Conservation (phyloP, 2,329 filamentous ascomycete genomes). For the Hypoxylon rubiginosum region DNA sequence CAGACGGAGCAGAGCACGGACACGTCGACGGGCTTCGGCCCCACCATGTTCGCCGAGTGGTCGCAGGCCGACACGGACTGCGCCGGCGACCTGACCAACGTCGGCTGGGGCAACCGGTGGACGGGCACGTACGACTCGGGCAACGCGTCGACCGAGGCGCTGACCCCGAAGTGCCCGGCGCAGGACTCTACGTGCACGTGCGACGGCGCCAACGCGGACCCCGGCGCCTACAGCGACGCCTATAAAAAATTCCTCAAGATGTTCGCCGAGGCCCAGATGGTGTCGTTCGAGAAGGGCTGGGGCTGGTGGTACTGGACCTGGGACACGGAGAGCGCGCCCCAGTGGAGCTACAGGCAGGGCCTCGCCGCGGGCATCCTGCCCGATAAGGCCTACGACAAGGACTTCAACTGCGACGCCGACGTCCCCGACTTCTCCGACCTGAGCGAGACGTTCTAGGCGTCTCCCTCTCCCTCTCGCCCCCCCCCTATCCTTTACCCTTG, state of each 20-base stretch:
- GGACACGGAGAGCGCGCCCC: slow-evolving; percentile 86
- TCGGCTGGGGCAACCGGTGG: slow-evolving; percentile 90
- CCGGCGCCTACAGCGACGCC: slow-evolving; percentile 72
- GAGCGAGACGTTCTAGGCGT: slow-evolving; percentile 62
- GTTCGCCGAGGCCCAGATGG: slow-evolving; percentile 97
- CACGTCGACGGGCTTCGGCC: slow-evolving; percentile 84
- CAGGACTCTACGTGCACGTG: slow-evolving; percentile 78
- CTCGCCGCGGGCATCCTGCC: slow-evolving; percentile 85
- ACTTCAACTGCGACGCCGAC: slow-evolving; percentile 75
- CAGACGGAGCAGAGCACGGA: slow-evolving; percentile 82
- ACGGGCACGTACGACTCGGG: slow-evolving; percentile 85
- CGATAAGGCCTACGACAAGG: slow-evolving; percentile 75
- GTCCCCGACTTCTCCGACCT: slow-evolving; percentile 68
- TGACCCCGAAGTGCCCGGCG: slow-evolving; percentile 81
- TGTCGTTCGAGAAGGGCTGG: slow-evolving; percentile 90
- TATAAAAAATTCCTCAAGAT: slow-evolving; percentile 91
- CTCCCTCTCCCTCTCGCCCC: background rate
- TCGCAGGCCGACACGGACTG: slow-evolving; percentile 98
- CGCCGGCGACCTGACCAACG: slow-evolving; percentile 87
- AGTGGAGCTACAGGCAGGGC: slow-evolving; percentile 94
- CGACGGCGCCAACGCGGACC: slow-evolving; percentile 79
- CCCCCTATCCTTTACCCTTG: too few species aligned
- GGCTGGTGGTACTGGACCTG: slow-evolving; percentile 99
- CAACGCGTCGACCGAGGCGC: slow-evolving; percentile 70
- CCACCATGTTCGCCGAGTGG: slow-evolving; percentile 97